A percentile compares a stretch with the other conserved stretches of the same genome.
Conservation (phyloP, 768 basidiomycete species). For the Amanita rimosa region DNA sequence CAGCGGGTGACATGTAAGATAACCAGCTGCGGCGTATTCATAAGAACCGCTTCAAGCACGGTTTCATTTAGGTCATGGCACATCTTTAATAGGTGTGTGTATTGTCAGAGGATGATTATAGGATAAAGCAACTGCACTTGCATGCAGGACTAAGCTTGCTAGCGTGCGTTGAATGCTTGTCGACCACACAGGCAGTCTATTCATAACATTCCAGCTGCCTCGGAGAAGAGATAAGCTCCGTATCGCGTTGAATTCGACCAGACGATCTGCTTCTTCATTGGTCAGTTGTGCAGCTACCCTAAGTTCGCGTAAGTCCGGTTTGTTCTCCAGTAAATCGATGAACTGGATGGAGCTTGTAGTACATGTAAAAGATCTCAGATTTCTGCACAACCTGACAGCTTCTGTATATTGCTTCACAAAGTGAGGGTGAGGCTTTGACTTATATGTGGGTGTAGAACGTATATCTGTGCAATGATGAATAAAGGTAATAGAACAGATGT, state of each 20-base stretch:
- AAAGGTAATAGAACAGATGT: not conserved
- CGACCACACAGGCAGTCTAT: slow-evolving; percentile 49
- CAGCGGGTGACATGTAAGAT: slow-evolving; percentile 56
- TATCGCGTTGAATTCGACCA: slow-evolving; percentile 29
- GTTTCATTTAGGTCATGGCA: slow-evolving; percentile 40
- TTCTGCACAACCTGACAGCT: slow-evolving; percentile 36
- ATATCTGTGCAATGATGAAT: slow-evolving; percentile 29
- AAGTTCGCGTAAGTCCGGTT: slow-evolving; percentile 31
- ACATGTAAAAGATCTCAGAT: slow-evolving; percentile 48
- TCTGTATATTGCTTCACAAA: slow-evolving; percentile 44
- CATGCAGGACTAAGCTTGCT: slow-evolving; percentile 46
- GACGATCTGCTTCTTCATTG: slow-evolving; percentile 31
- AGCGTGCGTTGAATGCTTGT: slow-evolving; percentile 30
- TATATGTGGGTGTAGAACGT: slow-evolving; percentile 30
- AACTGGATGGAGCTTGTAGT: slow-evolving; percentile 29
- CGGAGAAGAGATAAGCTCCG: slow-evolving; percentile 40
- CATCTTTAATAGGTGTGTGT: slow-evolving; percentile 27
- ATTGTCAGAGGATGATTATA: not conserved
- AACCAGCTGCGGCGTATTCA: slow-evolving; percentile 38
- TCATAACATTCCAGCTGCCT: slow-evolving; percentile 52
- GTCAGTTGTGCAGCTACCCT: slow-evolving; percentile 45
- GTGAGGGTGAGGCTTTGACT: slow-evolving; percentile 24
- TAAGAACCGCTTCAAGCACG: slow-evolving; percentile 35
- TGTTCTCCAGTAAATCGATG: slow-evolving; percentile 33
- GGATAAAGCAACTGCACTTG: slow-evolving; percentile 21